These are phyloP conservation scores for Talaromyces marneffei DNA, from an alignment of 2,329 filamentous ascomycete genomes.

Conservation along the genomic window DNA sequence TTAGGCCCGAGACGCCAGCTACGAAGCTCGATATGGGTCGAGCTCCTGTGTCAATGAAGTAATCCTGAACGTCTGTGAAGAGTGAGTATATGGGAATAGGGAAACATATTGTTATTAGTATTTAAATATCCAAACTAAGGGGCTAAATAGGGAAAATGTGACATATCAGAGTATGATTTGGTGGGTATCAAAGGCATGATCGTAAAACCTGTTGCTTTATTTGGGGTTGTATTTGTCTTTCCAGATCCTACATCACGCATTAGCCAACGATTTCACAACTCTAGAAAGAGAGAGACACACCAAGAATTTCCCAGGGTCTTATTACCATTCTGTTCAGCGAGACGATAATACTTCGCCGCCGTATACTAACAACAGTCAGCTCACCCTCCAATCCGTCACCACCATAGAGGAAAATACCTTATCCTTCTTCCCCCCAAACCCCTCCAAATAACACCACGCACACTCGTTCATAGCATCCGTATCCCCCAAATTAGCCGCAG, in stretches of 20 bases:
- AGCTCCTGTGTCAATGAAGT: slow-evolving; percentile 22
- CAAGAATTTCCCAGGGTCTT: slow-evolving; percentile 93
- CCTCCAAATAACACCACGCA: slow-evolving; percentile 91
- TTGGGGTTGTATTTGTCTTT: slow-evolving; percentile 82
- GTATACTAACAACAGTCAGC: slow-evolving; percentile 28
- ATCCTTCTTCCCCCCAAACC: slow-evolving; percentile 97
- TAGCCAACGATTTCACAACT: neutral
- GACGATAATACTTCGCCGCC: slow-evolving; percentile 83
- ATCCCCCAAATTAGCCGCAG: slow-evolving; percentile 91
- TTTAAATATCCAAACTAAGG: neutral
- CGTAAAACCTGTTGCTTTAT: slow-evolving; percentile 21
- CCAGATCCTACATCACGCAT: slow-evolving; percentile 68
- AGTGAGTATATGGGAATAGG: neutral
- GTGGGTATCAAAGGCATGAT: neutral
- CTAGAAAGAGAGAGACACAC: slow-evolving; percentile 53
- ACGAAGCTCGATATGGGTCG: slow-evolving; percentile 41
- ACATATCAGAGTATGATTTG: neutral
- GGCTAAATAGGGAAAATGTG: neutral
- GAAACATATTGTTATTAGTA: neutral
- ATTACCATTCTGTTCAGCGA: slow-evolving; percentile 80
- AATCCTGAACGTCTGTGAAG: neutral
- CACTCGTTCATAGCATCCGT: slow-evolving; percentile 97
- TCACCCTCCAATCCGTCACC: neutral
- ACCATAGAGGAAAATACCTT: slow-evolving; percentile 57
- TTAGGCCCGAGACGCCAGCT: slow-evolving; percentile 59